Evolutionary conservation across 192 early-diverging fungal genomes (phyloP), one percentile per base, ranked within the genome.

Genomic region (Entophlyctis luteolus): DNA sequence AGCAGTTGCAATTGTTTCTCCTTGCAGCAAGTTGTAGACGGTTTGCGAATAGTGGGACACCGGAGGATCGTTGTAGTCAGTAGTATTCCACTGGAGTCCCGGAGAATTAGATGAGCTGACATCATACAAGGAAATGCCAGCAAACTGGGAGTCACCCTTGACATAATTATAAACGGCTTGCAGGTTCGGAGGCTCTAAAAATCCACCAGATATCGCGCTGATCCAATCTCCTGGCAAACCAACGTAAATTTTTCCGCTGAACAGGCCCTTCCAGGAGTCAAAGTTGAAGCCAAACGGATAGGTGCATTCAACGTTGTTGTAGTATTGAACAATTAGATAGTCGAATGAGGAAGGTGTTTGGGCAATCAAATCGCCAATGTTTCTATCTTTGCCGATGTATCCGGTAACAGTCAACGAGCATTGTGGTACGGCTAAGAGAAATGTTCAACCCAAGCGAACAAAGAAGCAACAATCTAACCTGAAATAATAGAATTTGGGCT

Each of bases 301-400:
- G 1, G 59, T 60, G 59, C 59, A 60, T 45, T 60, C 59, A 22
- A 60, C 46, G 39, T 60, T 60, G 59, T 60, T 60, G 59, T 60
- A 60, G 59, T 60, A 60, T 20, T 60, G 59, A 2, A 60, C 39
- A 14, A 46, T 45, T 4, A 60, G 38, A 42, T 60, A 60, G 39
- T 60, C 59, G 27, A 60, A 60, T 1, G 39, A 46, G 20, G 14
- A 12, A 14, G 59, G 59, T 18, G 39, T 60, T 28, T 60, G 35
- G 23, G 59, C 59, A 23, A 60, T 8, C 1, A 60, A 22, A 27
- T 60, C 59, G 6, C 59, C 59, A 29, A 60, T 46, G 59, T 60
- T 60, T n/a, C 27, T 45, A 42, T 60, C 59, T 46, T 60, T 60
- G 59, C 59, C 59, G 20, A 60, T 20, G 27, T 45, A 60, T 16